Conservation (phyloP, 1,284 basidiomycete species). For the Xerocomus amazonicus region DNA sequence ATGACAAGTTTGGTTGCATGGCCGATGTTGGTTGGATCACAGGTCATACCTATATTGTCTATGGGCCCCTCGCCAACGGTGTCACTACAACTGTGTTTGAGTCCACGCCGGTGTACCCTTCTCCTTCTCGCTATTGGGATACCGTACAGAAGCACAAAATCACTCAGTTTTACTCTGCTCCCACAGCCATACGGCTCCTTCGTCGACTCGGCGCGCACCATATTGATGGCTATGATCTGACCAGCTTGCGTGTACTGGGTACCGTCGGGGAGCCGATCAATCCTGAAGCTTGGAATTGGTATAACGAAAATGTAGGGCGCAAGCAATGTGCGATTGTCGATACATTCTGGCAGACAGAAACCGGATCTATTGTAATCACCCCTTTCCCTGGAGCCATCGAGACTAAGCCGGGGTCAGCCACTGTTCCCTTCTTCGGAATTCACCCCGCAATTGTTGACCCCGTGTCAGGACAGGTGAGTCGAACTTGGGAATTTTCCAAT, state of each 20-base stretch:
- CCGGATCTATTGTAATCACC: slow-evolving; percentile 92
- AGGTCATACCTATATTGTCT: slow-evolving; percentile 96
- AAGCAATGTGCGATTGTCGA: slow-evolving; percentile 93
- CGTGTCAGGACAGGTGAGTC: slow-evolving; percentile 54
- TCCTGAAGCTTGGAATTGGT: slow-evolving; percentile 99
- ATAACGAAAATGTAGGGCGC: slow-evolving; percentile 91
- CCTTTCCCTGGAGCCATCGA: slow-evolving; percentile 94
- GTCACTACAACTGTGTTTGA: slow-evolving; percentile 94
- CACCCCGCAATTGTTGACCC: slow-evolving; percentile 89
- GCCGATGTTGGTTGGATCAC: slow-evolving; percentile 99
- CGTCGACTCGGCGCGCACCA: slow-evolving; percentile 87
- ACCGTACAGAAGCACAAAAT: slow-evolving; percentile 90
- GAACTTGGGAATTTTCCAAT: neutral
- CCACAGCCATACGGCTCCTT: slow-evolving; percentile 90
- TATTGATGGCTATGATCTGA: slow-evolving; percentile 83
- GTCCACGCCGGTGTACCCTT: slow-evolving; percentile 96
- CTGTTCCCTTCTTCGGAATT: slow-evolving; percentile 97
- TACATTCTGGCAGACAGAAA: slow-evolving; percentile 98
- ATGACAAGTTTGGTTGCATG: slow-evolving; percentile 95
- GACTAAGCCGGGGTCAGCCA: slow-evolving; percentile 95
- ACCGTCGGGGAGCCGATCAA: slow-evolving; percentile 98
- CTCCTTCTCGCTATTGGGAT: slow-evolving; percentile 96
- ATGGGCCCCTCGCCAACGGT: slow-evolving; percentile 91
- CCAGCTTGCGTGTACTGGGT: slow-evolving; percentile 83
- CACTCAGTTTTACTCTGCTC: slow-evolving; percentile 93